Evolutionary conservation across 495 filamentous ascomycete species (phyloP), one percentile per base, ranked within the genome.

Genomic region (Acidomyces sp.): DNA sequence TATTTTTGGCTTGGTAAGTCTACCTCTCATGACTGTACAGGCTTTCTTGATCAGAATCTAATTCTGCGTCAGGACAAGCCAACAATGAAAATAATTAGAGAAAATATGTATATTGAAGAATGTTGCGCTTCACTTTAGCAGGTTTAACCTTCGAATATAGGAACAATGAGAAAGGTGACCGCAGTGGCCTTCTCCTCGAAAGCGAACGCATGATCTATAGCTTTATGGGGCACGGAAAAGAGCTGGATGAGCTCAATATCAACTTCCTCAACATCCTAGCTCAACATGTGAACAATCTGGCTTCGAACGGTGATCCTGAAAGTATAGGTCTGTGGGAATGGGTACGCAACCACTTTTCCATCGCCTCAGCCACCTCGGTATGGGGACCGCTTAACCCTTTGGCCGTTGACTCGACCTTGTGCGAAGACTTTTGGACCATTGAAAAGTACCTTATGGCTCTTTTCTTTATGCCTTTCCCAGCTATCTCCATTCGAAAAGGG

Each of bases 331-430:
- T 52, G 6, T 52, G 39, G 38, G 10, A 24, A 3, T 52, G 49
- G 49, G 18, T 45, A 6, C 32, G 45, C 5, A 25, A 48, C 17
- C 17, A 27, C 28, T 45, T 52, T 24, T 39, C 48, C 26, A 19
- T 43, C 15, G 34, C 34, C 5, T 44, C 42, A 5, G 23, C 33
- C 0, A 27, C 18, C 4, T 18, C 41, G 18, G 31, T 61, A 19
- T 61, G 51, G 30, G 58, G 58, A 10, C 54, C 54, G 3, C 22
- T 51, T 38, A 59, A 57, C 38, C 51, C 52, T 1, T 52, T 61
- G 26, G 36, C 43, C 1, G 11, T 55, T 13, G n/a, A 61, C 23
- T 47, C 56, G 1, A 16, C 30, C 1, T 31, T 59, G 7, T 37
- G 48, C 12, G 30, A 49, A 9, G 48, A 42, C 6, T 57, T 61